Base-by-base conservation (phyloP, 169 alveolate genomes). In the Plasmodium berghei region DNA sequence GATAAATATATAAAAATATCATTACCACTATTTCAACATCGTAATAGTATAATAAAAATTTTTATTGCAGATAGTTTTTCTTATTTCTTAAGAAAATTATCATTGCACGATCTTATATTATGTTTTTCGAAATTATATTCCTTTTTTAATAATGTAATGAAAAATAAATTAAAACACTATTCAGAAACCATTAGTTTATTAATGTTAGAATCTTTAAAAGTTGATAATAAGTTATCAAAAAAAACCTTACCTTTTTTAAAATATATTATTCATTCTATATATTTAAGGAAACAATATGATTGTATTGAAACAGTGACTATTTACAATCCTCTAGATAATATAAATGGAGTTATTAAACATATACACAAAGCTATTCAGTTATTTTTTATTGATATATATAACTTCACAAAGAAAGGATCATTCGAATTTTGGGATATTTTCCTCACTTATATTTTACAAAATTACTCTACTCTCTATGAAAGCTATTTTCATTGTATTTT, bases 51-150 rank as follows among this genome's bases (percentile, higher is more conserved):
- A 24, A 46, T 86, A 45, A 86, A 86, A 58, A 40, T 86, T 45
- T 86, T 86, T 63, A 58, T 86, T 86, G 74, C 91, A 4, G 91
- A 86, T 61, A 86, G 91, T 58, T 86, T 86, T 70, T 69, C 91
- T 24, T 86, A 86, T 48, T 34, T 86, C 12, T 70, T 86, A 73
- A 69, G 74, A 62, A 86, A 86, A 69, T 70, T 70, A 86, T 86
- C 87, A 9, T 54, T 86, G 46, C 91, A 86, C 46, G 63, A 86
- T 70, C 72, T 86, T 56, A 86, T 86, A 24, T 20, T 70, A 40
- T 86, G 91, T 48, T 86, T 86, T 86, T 62, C 59, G 14, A 58
- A 86, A 54, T 40, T 86, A 22, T 86, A 34, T 61, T 66, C 74
- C 9, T 86, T 70, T 48, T 86, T 52, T 54, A 52, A 86, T 86